These are phyloP conservation scores for Psidium friedrichsthalianum DNA, from an alignment of 345 rosid genomes.

Conservation along the genomic window DNA sequence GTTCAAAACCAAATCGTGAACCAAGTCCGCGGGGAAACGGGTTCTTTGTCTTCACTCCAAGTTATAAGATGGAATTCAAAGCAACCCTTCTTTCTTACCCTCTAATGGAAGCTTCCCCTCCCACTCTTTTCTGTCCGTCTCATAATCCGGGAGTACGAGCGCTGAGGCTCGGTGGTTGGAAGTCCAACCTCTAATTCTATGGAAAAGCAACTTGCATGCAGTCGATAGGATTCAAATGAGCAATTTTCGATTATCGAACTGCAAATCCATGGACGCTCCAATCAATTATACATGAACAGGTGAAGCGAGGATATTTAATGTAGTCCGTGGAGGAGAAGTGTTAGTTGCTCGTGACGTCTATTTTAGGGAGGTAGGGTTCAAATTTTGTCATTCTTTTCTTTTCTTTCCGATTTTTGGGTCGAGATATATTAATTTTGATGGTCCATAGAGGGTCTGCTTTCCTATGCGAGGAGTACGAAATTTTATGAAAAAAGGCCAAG, in stretches of 20 bases:
- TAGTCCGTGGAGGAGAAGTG: background rate
- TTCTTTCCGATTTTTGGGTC: background rate
- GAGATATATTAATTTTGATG: background rate
- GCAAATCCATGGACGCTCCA: accelerated
- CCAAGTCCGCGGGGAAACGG: too few species aligned
- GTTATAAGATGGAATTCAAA: background rate
- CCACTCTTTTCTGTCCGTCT: background rate
- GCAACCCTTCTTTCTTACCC: background rate
- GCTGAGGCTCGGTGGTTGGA: background rate
- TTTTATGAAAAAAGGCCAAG: background rate
- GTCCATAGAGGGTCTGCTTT: background rate
- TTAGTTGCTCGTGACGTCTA: background rate
- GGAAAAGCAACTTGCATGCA: background rate
- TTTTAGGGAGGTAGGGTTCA: background rate
- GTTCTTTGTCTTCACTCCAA: too few species aligned
- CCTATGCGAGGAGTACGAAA: background rate
- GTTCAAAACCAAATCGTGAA: too few species aligned
- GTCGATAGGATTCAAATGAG: background rate
- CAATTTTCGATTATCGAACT: background rate
- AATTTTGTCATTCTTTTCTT: background rate
- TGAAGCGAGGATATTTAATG: background rate
- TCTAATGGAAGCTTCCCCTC: background rate
- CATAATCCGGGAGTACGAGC: accelerated
- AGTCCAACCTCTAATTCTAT: accelerated
- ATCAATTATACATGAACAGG: background rate